These are phyloP conservation scores for Yamadazyma taylorii DNA, from an alignment of 1,139 yeast species.

Conservation along the genomic window DNA sequence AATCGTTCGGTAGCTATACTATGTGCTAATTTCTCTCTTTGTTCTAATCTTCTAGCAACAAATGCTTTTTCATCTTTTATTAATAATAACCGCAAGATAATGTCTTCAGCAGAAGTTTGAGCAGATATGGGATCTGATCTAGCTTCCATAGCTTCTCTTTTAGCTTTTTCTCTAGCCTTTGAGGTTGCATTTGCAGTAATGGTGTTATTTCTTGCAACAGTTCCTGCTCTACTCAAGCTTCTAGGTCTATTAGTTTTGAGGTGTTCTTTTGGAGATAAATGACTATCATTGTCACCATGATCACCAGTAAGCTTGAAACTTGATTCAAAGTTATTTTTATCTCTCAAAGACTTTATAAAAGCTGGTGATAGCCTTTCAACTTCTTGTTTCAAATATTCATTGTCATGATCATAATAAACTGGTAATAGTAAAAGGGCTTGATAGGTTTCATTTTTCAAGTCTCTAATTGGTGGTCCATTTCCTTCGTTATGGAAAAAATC, in stretches of 20 bases:
- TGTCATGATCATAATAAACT: slow-evolving; percentile 62
- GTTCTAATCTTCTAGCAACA: slow-evolving; percentile 58
- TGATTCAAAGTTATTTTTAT: slow-evolving; percentile 37
- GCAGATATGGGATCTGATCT: slow-evolving; percentile 57
- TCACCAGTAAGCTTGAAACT: background rate
- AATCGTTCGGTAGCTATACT: slow-evolving; percentile 63
- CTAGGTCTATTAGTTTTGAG: slow-evolving; percentile 11
- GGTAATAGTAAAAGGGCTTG: slow-evolving; percentile 67
- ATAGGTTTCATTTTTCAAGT: slow-evolving; percentile 62
- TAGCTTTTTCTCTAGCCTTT: slow-evolving; percentile 54
- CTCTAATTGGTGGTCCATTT: slow-evolving; percentile 73
- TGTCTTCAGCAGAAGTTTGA: slow-evolving; percentile 61
- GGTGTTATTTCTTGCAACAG: slow-evolving; percentile 64
- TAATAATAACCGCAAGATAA: slow-evolving; percentile 61
- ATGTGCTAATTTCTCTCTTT: slow-evolving; percentile 62
- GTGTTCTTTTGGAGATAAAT: background rate
- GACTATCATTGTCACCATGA: background rate
- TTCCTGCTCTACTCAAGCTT: slow-evolving; percentile 46
- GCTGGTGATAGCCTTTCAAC: slow-evolving; percentile 59
- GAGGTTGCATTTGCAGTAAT: slow-evolving; percentile 74
- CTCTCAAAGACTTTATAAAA: slow-evolving; percentile 48
- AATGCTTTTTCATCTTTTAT: slow-evolving; percentile 41
- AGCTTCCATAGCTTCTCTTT: slow-evolving; percentile 50
- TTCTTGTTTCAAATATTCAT: slow-evolving; percentile 52
- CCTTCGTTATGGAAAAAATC: slow-evolving; percentile 83